Evolutionary conservation across 192 early-diverging fungal species (phyloP).

Genomic region (Umbelopsis ramanniana): DNA sequence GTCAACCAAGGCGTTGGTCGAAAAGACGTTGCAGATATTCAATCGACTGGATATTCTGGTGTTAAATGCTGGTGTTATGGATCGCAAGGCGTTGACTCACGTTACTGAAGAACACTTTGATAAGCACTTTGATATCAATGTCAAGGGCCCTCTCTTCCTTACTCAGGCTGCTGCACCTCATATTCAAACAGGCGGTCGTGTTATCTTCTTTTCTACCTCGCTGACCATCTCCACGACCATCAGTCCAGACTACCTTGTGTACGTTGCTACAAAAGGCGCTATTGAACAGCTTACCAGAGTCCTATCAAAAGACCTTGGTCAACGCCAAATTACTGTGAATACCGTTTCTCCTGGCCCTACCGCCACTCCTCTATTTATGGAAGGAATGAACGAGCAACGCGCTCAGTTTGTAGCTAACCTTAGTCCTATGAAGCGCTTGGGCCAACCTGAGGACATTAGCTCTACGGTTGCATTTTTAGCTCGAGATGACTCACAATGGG

Average conservation of each 20-base stretch:
- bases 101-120: constrained; percentile 37
- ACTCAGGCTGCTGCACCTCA: constrained; percentile 35
- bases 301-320: constrained; percentile 75
- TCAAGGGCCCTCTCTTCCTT: constrained; percentile 38
- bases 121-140: constrained; percentile 37
- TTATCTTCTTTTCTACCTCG: constrained; percentile 42
- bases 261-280: constrained; percentile 29
- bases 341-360: constrained; percentile 83
- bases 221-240: neutral
- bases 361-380: constrained; percentile 67
- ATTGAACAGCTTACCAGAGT: constrained; percentile 22
- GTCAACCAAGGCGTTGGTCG: constrained; percentile 17
- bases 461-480: constrained; percentile 28
- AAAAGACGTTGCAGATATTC: constrained; percentile 38
- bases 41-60: constrained; percentile 48
- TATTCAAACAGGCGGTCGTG: constrained; percentile 30
- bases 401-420: constrained; percentile 4
- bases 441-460: constrained; percentile 13
- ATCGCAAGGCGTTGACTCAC: constrained; percentile 26
- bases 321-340: constrained; percentile 70
- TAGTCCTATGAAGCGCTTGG: constrained; percentile 24
- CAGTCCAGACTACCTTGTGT: constrained; percentile 20
- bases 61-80: constrained; percentile 45
- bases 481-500: constrained; percentile 27
- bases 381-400: constrained; percentile 40